These are phyloP conservation scores for Mytilinidion resinicola DNA, from an alignment of 495 filamentous ascomycete genomes.

Conservation along the genomic window DNA sequence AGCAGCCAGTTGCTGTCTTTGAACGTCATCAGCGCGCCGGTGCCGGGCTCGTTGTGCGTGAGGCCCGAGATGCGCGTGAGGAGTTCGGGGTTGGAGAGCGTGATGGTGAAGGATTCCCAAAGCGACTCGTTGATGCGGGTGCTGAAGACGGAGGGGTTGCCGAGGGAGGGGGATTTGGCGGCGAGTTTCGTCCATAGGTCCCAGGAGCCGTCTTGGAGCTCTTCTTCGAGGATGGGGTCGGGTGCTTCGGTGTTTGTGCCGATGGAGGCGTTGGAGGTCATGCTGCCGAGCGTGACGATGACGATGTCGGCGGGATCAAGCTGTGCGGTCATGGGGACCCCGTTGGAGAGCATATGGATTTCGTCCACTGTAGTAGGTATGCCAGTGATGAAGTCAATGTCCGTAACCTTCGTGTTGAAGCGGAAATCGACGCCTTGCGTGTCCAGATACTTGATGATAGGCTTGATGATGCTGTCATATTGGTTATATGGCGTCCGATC, in stretches of 20 bases:
- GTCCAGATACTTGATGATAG: conserved; percentile 38
- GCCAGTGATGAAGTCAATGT: conserved; percentile 23
- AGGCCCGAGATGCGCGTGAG: conserved; percentile 27
- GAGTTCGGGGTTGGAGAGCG: conserved; percentile 34
- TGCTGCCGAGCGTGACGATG: conserved; percentile 11
- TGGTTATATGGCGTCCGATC: conserved; percentile 38
- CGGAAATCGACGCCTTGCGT: conserved; percentile 41
- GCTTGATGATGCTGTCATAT: conserved; percentile 39
- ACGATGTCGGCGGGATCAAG: conserved; percentile 14
- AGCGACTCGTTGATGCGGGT: conserved; percentile 32
- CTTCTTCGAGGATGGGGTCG: neutral
- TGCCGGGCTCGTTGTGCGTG: conserved; percentile 34
- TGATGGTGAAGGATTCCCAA: conserved; percentile 40
- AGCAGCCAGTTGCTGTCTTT: conserved; percentile 38
- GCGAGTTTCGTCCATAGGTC: conserved; percentile 13
- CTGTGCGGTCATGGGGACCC: conserved; percentile 16
- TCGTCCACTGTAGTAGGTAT: conserved; percentile 26
- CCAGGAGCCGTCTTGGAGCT: conserved; percentile 10
- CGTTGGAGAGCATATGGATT: conserved; percentile 22
- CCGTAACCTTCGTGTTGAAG: conserved; percentile 30
- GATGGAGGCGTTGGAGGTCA: conserved; percentile 8
- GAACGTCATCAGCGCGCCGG: conserved; percentile 35
- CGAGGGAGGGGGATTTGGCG: conserved; percentile 24
- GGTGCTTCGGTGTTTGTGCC: conserved; percentile 8
- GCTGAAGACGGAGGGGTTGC: conserved; percentile 38